phyloP scores from a whole-genome alignment of 257 asterid species.

The Gentiana macrophylla region DNA sequence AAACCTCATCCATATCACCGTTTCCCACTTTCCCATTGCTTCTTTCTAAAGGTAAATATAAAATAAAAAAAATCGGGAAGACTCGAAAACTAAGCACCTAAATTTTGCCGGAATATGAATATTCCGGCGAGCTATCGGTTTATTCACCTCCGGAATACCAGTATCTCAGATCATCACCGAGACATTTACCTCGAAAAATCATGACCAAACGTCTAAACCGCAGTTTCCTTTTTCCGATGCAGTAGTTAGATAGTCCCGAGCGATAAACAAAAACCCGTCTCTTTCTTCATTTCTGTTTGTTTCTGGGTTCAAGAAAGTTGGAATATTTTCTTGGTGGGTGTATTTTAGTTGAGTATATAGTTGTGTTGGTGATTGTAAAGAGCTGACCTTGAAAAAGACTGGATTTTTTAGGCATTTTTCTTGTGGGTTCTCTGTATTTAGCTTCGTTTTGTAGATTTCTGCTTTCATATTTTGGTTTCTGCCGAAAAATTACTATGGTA shows the following conservation, averaged over 20 bases:
- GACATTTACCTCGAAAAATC: conserved; percentile 64
- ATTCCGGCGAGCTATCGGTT: conserved; percentile 23
- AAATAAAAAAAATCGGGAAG: no score
- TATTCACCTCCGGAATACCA: conserved; percentile 22
- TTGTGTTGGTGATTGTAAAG: conserved; percentile 1
- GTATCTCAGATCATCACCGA: conserved; percentile 40
- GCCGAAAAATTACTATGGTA: background rate
- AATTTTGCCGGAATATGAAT: conserved; percentile 46
- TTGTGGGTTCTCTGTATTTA: background rate
- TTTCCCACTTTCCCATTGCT: no score
- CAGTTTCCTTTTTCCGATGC: conserved; percentile 3
- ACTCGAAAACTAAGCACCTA: no score
- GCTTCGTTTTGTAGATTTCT: conserved; percentile 2
- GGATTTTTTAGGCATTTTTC: background rate
- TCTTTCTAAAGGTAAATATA: no score
- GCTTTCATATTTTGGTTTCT: background rate
- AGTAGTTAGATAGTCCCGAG: conserved; percentile 3
- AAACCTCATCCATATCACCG: no score
- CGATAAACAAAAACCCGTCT: background rate
- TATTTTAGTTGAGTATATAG: background rate
- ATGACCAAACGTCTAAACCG: conserved; percentile 14
- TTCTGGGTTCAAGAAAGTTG: background rate
- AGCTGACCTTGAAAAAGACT: background rate
- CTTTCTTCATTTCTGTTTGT: background rate
- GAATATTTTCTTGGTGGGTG: background rate